Evolutionary conservation across 805 yeast genomes (phyloP).

Genomic region (Ogataea saltuana): DNA sequence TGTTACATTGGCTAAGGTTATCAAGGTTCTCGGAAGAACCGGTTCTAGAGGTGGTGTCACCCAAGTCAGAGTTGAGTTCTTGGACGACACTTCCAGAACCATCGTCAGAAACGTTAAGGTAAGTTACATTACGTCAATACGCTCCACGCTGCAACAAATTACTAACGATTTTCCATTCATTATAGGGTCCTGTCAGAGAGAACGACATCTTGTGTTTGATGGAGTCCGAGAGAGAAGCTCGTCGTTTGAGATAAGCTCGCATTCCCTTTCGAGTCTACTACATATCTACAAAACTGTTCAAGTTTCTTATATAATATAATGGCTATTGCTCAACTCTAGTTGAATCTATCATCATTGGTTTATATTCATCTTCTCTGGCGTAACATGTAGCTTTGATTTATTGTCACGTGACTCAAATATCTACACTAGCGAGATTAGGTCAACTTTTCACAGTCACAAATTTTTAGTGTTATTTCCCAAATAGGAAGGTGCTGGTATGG

Average conservation of each 20-base stretch:
- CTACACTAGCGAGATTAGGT: neutral
- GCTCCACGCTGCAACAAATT: neutral
- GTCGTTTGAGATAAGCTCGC: slow-evolving; percentile 74
- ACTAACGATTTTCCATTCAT: slow-evolving; percentile 16
- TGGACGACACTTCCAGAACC: slow-evolving; percentile 93
- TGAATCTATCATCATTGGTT: slow-evolving; percentile 14
- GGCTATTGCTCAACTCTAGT: slow-evolving; percentile 16
- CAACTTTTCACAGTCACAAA: slow-evolving; percentile 8
- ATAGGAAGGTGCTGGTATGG: neutral
- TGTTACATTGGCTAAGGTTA: slow-evolving; percentile 99
- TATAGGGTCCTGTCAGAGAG: slow-evolving; percentile 88
- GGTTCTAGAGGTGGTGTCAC: slow-evolving; percentile 99
- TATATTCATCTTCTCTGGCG: slow-evolving; percentile 1
- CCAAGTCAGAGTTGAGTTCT: slow-evolving; percentile 96
- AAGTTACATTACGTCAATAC: slow-evolving; percentile 4
- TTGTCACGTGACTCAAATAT: slow-evolving; percentile 12
- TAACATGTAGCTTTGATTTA: slow-evolving; percentile 5
- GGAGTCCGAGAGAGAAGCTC: slow-evolving; percentile 99
- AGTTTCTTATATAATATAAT: slow-evolving; percentile 17
- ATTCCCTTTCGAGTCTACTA: slow-evolving; percentile 7
- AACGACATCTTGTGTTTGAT: slow-evolving; percentile 97
- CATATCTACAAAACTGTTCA: slow-evolving; percentile 8
- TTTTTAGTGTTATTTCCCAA: neutral
- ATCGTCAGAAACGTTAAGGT: slow-evolving; percentile 91
- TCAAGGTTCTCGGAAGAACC: slow-evolving; percentile 99